Evolutionary conservation across 192 early-diverging fungal species (phyloP).

Genomic region (Chytriomyces sp.): DNA sequence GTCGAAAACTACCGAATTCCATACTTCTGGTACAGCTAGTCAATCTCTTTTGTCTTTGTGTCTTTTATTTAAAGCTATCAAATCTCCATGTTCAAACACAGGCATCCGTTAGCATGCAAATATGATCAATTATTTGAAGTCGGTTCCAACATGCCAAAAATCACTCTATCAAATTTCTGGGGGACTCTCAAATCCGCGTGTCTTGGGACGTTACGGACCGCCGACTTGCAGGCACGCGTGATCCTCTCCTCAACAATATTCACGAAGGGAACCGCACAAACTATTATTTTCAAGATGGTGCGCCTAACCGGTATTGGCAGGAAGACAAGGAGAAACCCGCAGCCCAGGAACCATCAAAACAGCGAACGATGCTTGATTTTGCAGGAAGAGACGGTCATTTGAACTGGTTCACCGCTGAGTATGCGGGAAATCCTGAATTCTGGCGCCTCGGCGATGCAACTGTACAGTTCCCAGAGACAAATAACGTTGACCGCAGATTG

Average conservation of each 20-base stretch:
- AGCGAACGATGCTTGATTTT: neutral
- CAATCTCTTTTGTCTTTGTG: neutral
- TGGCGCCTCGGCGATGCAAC: neutral
- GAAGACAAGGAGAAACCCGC: neutral
- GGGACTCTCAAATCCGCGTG: neutral
- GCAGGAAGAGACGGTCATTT: neutral
- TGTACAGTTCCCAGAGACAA: neutral
- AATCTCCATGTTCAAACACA: neutral
- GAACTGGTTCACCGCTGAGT: neutral
- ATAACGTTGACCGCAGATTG: neutral
- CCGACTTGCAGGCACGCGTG: neutral
- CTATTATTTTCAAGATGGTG: neutral
- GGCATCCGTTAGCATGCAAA: constrained; percentile 5
- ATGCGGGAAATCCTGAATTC: neutral
- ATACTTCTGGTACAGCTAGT: neutral
- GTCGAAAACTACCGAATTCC: neutral
- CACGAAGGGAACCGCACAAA: neutral
- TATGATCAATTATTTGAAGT: constrained; percentile 6
- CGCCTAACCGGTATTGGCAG: neutral
- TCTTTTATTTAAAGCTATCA: neutral
- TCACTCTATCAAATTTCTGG: neutral
- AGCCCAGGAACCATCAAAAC: neutral
- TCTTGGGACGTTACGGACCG: constrained; percentile 11
- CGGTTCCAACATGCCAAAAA: neutral
- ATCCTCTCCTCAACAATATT: neutral